Evolutionary conservation across 2,329 filamentous ascomycete genomes (phyloP).

Genomic region (Aureobasidium sp.): DNA sequence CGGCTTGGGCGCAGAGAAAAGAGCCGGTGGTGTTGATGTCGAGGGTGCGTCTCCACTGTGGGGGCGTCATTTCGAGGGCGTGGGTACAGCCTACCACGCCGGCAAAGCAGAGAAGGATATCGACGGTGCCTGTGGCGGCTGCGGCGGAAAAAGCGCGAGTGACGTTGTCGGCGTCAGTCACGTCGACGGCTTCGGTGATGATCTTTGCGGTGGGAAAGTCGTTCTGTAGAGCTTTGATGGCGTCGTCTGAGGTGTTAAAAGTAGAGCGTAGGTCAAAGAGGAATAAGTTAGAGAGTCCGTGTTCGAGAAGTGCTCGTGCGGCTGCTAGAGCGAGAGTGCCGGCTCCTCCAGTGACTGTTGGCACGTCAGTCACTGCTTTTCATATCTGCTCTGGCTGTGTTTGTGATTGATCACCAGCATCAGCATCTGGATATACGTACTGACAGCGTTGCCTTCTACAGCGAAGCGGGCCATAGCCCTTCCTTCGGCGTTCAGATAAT

Average conservation of each 20-base stretch:
- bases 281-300: constrained; percentile 53
- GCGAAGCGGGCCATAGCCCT: constrained; percentile 44
- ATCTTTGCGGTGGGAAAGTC: constrained; percentile 52
- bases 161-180: constrained; percentile 49
- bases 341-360: constrained; percentile 57
- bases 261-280: constrained; percentile 54
- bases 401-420: neutral
- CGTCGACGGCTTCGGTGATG: constrained; percentile 48
- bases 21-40: constrained; percentile 67
- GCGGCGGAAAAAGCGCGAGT: constrained; percentile 37
- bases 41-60: constrained; percentile 56
- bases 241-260: constrained; percentile 31
- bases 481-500: constrained; percentile 35
- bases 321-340: constrained; percentile 56
- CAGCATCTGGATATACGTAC: constrained; percentile 32
- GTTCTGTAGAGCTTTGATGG: constrained; percentile 41
- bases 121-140: constrained; percentile 43
- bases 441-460: constrained; percentile 47
- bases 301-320: constrained; percentile 59
- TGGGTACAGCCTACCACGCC: constrained; percentile 59
- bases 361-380: neutral
- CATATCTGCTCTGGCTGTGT: no score
- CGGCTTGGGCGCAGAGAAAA: constrained; percentile 64
- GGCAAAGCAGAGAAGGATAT: constrained; percentile 58
- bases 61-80: constrained; percentile 52